Evolutionary conservation across 495 filamentous ascomycete species (phyloP).

Genomic region (Aspergillus olivimuriae): DNA sequence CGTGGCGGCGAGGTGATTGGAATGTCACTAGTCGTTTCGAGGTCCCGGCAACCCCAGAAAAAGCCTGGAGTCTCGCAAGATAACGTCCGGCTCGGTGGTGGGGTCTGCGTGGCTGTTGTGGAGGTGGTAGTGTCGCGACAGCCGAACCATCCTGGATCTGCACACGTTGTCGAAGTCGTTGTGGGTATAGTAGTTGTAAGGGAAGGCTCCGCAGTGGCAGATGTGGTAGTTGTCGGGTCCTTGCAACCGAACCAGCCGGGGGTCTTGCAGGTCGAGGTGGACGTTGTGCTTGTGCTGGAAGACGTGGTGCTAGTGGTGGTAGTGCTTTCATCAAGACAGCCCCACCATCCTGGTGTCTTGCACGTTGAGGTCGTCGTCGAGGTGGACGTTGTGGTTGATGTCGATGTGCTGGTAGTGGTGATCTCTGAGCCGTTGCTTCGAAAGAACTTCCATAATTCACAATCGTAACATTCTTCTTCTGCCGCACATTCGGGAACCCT

Average conservation of each 20-base stretch:
- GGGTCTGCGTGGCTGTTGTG: conserved; percentile 30
- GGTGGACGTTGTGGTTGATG: conserved; percentile 47
- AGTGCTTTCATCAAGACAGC: conserved; percentile 52
- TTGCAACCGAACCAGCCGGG: conserved; percentile 62
- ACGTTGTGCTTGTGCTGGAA: conserved; percentile 49
- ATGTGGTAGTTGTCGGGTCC: conserved; percentile 31
- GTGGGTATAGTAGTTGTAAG: conserved; percentile 18
- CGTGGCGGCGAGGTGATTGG: no score
- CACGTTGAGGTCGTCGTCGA: conserved; percentile 74
- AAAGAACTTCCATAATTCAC: conserved; percentile 89
- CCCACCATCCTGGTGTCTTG: conserved; percentile 74
- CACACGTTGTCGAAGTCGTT: conserved; percentile 40
- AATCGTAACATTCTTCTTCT: conserved; percentile 77
- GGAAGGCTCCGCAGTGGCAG: conserved; percentile 21
- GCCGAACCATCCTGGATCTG: conserved; percentile 66
- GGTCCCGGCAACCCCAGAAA: conserved; percentile 53
- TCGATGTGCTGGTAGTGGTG: conserved; percentile 54
- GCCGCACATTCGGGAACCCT: conserved; percentile 68
- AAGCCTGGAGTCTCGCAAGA: conserved; percentile 46
- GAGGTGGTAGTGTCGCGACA: conserved; percentile 54
- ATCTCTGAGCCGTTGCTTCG: conserved; percentile 78
- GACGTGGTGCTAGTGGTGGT: conserved; percentile 54
- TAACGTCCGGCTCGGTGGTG: conserved; percentile 23
- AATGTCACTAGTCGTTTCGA: conserved; percentile 26
- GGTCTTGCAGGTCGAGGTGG: conserved; percentile 66